Evolutionary conservation across 1,139 yeast species (phyloP).

Genomic region (Suhomyces chickasaworum): DNA sequence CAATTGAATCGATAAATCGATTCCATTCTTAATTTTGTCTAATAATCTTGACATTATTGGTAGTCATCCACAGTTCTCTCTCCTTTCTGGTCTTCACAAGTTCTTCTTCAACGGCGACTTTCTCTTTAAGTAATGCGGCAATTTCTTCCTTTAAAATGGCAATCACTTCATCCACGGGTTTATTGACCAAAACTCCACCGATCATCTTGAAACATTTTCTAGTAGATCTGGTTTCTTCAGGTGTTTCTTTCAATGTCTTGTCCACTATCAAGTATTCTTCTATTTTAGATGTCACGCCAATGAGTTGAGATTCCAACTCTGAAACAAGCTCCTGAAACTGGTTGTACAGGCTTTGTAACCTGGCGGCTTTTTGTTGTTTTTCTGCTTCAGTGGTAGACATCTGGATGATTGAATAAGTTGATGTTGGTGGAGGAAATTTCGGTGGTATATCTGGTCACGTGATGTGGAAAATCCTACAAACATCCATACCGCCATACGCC

Average conservation of each 20-base stretch:
- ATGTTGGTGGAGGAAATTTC: background rate
- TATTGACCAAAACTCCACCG: slow-evolving; percentile 89
- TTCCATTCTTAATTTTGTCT: slow-evolving; percentile 30
- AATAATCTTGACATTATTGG: slow-evolving; percentile 66
- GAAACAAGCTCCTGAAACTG: slow-evolving; percentile 61
- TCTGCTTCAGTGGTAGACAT: slow-evolving; percentile 17
- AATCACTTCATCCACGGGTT: slow-evolving; percentile 72
- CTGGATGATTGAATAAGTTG: background rate
- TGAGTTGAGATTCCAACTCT: slow-evolving; percentile 57
- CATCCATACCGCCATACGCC: too few species aligned
- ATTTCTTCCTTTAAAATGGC: slow-evolving; percentile 67
- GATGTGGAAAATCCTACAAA: too few species aligned
- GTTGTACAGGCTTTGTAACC: slow-evolving; percentile 62
- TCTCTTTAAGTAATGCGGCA: slow-evolving; percentile 36
- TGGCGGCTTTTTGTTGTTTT: slow-evolving; percentile 47
- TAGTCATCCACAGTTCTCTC: slow-evolving; percentile 68
- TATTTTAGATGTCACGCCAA: slow-evolving; percentile 47
- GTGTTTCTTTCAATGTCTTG: slow-evolving; percentile 49
- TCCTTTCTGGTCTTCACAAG: slow-evolving; percentile 51
- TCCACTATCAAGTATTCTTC: slow-evolving; percentile 47
- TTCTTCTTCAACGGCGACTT: slow-evolving; percentile 47
- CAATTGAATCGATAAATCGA: background rate
- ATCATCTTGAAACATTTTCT: slow-evolving; percentile 92
- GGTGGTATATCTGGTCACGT: background rate
- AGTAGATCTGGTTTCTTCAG: slow-evolving; percentile 51